Conservation (phyloP, 164 flowering plant genomes). For the Tetracentron sinense region DNA sequence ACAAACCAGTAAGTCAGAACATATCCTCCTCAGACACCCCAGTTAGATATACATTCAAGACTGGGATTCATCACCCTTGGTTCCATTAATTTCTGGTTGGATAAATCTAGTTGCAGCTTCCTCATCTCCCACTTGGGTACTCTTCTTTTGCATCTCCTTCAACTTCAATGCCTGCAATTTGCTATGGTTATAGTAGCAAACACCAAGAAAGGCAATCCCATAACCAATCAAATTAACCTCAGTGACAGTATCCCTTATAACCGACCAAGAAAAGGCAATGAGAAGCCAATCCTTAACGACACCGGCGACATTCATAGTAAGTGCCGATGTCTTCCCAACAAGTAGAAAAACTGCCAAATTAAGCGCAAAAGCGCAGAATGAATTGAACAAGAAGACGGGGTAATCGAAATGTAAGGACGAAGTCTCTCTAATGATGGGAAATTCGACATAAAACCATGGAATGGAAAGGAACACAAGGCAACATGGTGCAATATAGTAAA, state of each 20-base stretch:
- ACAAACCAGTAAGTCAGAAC: background rate
- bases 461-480: background rate
- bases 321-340: background rate
- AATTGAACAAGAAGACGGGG: background rate
- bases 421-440: background rate
- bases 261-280: background rate
- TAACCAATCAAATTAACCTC: background rate
- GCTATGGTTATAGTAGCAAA: background rate
- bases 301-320: background rate
- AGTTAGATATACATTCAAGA: background rate
- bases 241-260: background rate
- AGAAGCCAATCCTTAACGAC: conserved; percentile 1
- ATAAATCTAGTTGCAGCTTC: background rate
- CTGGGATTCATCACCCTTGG: background rate
- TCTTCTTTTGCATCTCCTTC: background rate
- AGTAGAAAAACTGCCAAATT: background rate
- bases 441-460: background rate
- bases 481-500: background rate
- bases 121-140: background rate
- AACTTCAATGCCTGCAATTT: background rate
- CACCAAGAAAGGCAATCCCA: background rate
- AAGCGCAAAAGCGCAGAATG: background rate
- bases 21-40: background rate
- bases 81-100: background rate
- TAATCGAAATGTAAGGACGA: background rate